Evolutionary conservation across 768 basidiomycete species (phyloP).

Genomic region (Sutorius australiensis): DNA sequence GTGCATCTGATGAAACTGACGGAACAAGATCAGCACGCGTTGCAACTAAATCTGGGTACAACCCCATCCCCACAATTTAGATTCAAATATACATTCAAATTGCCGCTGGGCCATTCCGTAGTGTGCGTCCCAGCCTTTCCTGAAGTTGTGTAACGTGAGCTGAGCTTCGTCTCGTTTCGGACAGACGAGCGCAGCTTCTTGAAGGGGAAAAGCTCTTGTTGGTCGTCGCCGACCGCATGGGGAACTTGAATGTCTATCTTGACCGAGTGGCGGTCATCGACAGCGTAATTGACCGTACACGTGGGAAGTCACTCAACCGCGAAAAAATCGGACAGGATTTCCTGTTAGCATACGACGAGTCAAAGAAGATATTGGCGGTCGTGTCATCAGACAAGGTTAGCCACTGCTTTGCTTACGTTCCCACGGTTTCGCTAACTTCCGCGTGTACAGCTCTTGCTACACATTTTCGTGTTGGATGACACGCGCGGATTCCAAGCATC

Average conservation of each 20-base stretch:
- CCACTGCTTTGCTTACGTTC: background rate
- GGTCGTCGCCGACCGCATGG: background rate
- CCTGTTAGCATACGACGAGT: conserved; percentile 51
- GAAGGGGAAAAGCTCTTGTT: background rate
- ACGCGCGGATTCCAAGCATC: background rate
- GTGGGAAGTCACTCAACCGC: background rate
- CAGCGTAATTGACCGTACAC: background rate
- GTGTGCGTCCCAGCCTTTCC: background rate
- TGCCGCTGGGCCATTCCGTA: background rate
- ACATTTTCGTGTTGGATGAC: background rate
- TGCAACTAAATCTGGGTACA: background rate
- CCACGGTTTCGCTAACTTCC: background rate
- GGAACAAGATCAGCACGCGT: background rate
- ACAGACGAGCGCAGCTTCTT: background rate
- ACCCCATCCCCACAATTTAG: background rate
- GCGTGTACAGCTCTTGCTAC: background rate
- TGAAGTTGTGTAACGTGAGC: background rate
- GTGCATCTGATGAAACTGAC: background rate
- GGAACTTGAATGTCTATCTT: background rate
- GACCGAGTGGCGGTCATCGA: background rate
- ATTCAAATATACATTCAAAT: background rate
- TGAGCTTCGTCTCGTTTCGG: background rate
- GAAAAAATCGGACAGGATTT: conserved; percentile 46
- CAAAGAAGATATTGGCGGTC: conserved; percentile 44
- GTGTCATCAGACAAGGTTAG: conserved; percentile 43